These are phyloP conservation scores for Rhipidocladum racemiflorum DNA, from an alignment of 176 grass and related monocot genomes.

Conservation along the genomic window DNA sequence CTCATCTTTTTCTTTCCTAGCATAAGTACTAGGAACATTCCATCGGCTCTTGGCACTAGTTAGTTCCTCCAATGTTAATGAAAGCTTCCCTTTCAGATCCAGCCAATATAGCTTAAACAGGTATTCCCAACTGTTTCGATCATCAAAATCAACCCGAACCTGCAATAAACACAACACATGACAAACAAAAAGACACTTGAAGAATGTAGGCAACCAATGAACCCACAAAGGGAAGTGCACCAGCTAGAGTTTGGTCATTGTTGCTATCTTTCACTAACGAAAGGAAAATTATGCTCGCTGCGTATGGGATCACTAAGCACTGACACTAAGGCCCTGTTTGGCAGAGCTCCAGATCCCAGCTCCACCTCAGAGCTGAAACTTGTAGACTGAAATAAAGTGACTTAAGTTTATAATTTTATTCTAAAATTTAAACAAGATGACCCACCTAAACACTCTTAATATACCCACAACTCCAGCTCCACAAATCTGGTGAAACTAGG, in stretches of 20 bases:
- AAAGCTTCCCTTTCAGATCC: slow-evolving; percentile 75
- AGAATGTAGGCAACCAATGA: neutral
- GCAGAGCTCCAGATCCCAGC: too few species aligned
- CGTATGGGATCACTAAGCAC: neutral
- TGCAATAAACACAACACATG: slow-evolving; percentile 34
- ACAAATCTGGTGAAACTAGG: too few species aligned
- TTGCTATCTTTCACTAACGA: neutral
- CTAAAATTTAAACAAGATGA: too few species aligned
- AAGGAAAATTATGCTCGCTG: neutral
- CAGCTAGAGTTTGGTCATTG: neutral
- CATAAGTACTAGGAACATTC: slow-evolving; percentile 50
- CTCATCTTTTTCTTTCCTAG: slow-evolving; percentile 65
- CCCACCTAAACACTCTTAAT: too few species aligned
- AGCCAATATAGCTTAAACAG: slow-evolving; percentile 96
- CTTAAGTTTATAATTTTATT: too few species aligned
- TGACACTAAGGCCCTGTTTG: too few species aligned
- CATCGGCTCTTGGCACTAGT: slow-evolving; percentile 68
- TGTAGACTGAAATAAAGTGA: too few species aligned
- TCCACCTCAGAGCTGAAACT: too few species aligned
- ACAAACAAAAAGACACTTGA: neutral
- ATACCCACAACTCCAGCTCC: too few species aligned
- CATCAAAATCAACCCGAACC: slow-evolving; percentile 93
- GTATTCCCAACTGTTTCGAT: slow-evolving; percentile 89
- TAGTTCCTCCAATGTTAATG: slow-evolving; percentile 86
- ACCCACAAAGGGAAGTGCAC: neutral